Base-by-base conservation (phyloP, 352 stramenopile species). In the Phytophthora multivora region DNA sequence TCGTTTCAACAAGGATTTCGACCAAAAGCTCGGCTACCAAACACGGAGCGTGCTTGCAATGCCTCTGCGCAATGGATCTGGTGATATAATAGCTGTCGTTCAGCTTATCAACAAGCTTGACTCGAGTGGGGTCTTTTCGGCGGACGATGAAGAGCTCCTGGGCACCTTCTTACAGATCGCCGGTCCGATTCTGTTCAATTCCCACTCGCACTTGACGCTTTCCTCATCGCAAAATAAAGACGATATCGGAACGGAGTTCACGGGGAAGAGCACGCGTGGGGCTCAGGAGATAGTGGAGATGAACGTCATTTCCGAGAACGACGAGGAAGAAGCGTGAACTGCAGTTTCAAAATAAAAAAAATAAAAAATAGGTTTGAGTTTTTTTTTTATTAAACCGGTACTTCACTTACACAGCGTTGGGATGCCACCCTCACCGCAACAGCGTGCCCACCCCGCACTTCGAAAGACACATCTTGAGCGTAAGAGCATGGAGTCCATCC, bases 61-160 rank as follows among this genome's bases (percentile, higher is more conserved):
- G 86, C 91, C 91, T 19, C 80, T 98, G 13, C 78, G 76, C 23
- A 88, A 94, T 70, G 73, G 73, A 11, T 80, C 73, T 2, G 75
- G 77, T 6, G 84, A 94, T 31, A 76, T 90, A 1, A 94, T 97
- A 41, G 90, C 86, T 5, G 89, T 97, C 30, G 75, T 96, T 10
- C 89, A 97, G 67, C 69, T 97, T 19, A 94, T 96, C 63, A 96
- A 97, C 69, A 96, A 96, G 54, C 51, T 86, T 4, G 87, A 88
- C 41, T 74, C 85, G 13, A 71, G 55, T 2, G 81, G 82, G 23
- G 63, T 91, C 18, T 97, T 97, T 65, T 91, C 76, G 13, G 65
- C 43, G 12, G 88, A 97, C n/a, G 91, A 97, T 51, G 86, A 93
- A 43, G 88, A 96, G 46, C 63, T 97, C 3, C 79, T 97, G 9